A percentile compares a stretch with the other conserved stretches of the same genome.
These are phyloP conservation scores for Phytopythium vexans DNA, from an alignment of 352 stramenopile genomes.

Conservation along the genomic window DNA sequence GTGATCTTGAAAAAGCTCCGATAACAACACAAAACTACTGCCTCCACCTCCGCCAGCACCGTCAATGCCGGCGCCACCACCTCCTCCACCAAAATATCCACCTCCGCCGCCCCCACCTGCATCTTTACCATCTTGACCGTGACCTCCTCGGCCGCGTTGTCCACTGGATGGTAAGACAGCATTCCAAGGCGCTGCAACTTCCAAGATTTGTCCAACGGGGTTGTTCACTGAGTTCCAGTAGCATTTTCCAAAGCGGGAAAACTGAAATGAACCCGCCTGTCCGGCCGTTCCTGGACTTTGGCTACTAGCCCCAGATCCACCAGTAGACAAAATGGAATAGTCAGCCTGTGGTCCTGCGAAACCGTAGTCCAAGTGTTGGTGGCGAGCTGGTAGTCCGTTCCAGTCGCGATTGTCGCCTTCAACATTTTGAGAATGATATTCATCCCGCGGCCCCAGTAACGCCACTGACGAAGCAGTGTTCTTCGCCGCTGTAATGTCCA, in stretches of 20 bases:
- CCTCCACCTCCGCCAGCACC: slow-evolving; percentile 59
- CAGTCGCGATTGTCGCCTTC: slow-evolving; percentile 44
- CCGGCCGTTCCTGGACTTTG: slow-evolving; percentile 28
- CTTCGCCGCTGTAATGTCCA: slow-evolving; percentile 23
- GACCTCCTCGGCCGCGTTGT: slow-evolving; percentile 34
- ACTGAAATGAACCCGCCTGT: slow-evolving; percentile 38
- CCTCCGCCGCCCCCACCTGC: slow-evolving; percentile 73
- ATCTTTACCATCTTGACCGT: slow-evolving; percentile 73
- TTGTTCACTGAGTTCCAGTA: slow-evolving; percentile 18
- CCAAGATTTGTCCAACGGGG: not conserved
- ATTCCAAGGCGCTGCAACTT: not conserved
- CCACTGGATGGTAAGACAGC: slow-evolving; percentile 32
- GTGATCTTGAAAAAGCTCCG: slow-evolving; percentile 13
- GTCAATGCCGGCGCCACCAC: slow-evolving; percentile 57
- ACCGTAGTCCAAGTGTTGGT: slow-evolving; percentile 54
- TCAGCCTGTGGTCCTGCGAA: slow-evolving; percentile 39
- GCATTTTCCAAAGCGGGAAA: slow-evolving; percentile 38
- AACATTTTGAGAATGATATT: slow-evolving; percentile 56
- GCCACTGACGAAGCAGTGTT: not conserved
- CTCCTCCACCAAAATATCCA: slow-evolving; percentile 73
- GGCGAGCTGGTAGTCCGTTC: slow-evolving; percentile 32
- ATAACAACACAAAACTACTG: slow-evolving; percentile 45
- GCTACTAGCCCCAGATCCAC: slow-evolving; percentile 29
- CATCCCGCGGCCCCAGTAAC: slow-evolving; percentile 24
- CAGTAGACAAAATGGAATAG: slow-evolving; percentile 55